Evolutionary conservation across 352 stramenopile species (phyloP), one percentile per base, ranked within the genome.

Genomic region (Phytophthora hibernalis): DNA sequence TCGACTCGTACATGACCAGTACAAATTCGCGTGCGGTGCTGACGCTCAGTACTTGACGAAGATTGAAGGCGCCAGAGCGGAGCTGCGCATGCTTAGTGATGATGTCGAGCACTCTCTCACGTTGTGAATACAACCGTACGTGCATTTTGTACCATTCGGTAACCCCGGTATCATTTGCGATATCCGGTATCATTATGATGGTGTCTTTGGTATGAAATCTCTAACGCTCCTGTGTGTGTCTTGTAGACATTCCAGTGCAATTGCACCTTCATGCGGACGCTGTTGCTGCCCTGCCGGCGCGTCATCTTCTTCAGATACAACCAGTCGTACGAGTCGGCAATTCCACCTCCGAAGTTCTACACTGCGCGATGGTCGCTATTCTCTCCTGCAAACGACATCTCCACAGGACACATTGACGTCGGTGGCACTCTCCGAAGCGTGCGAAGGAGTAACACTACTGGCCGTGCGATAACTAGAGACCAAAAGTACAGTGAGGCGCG

Each of bases 171-270:
- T 26, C 16, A 26, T 57, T 47, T 48, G 11, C 16, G 11, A 42
- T n/a, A n/a, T 65, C 37, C 38, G 20, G 49, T 61, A 38, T 13
- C 20, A 35, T 51, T 37, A 1, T 45, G 13, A 24, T 56, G 40
- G 38, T 47, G 18, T 26, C 15, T 47, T 13, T n/a, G 40, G 40
- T 47, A 24, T 33, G 18, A 31, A 18, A 31, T 31, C 6, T 31
- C 40, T 47, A 47, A 22, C 21, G 18, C 26, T 30, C 3, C 26
- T 5, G 21, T 26, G 18, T 61, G 15, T 44, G 16, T 44, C n/a
- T 58, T 67, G 42, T 54, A 60, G 49, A 60, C 59, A 18, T 67
- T 54, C 47, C 50, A 53, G 26, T 68, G 43, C 16, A 56, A 30
- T 5, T 63, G 44, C 37, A 31, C 13, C 0, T 61, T 68, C 30